A percentile compares a stretch with the other conserved stretches of the same genome.
Conservation (phyloP, 768 basidiomycete species). For the Lactarius sanguifluus region DNA sequence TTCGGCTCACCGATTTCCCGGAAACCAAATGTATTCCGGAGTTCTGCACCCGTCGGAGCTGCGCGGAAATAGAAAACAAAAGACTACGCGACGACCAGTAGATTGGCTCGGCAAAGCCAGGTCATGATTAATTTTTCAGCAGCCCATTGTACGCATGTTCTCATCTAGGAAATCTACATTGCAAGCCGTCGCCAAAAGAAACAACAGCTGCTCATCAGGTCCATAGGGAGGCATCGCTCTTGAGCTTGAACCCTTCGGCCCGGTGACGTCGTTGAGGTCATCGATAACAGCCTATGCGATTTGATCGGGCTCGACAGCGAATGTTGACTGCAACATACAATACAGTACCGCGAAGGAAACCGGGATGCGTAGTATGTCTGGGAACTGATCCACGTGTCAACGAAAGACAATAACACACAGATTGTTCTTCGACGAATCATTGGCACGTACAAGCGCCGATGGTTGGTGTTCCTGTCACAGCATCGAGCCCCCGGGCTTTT, state of each 20-base stretch:
- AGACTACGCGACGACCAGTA: not conserved
- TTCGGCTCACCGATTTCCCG: not conserved
- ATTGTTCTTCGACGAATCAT: not conserved
- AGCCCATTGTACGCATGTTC: not conserved
- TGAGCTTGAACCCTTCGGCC: not conserved
- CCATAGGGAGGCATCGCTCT: not conserved
- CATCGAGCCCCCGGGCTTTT: not conserved
- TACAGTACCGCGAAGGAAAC: not conserved
- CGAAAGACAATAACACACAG: not conserved
- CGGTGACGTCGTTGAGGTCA: not conserved
- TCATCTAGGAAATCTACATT: not conserved
- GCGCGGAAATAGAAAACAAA: slow-evolving; percentile 1
- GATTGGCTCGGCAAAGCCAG: not conserved
- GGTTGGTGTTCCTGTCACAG: not conserved
- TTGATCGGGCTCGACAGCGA: not conserved
- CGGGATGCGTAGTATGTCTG: not conserved
- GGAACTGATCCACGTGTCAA: not conserved
- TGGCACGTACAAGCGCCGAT: not conserved
- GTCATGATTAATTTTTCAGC: not conserved
- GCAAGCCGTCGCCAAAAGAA: not conserved
- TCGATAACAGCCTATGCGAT: not conserved
- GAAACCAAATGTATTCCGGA: not conserved
- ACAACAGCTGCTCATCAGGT: not conserved
- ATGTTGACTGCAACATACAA: not conserved
- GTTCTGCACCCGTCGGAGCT: not conserved